Conservation (phyloP, 2,329 filamentous ascomycete species). For the Achaetomium macrosporum region DNA sequence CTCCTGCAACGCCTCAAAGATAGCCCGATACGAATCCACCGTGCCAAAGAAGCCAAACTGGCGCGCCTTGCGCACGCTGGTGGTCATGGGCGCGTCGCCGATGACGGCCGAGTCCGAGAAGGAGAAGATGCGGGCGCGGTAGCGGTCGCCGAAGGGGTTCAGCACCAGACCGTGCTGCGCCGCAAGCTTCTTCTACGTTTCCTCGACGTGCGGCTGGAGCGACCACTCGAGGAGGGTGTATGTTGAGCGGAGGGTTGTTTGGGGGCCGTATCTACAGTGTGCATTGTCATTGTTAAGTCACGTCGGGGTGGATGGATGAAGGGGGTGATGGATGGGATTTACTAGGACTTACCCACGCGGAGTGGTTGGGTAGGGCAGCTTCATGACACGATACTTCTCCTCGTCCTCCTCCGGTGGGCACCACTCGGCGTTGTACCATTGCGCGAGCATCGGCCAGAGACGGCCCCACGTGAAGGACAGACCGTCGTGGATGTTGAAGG, state of each 20-base stretch:
- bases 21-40: constrained; percentile 29
- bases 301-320: neutral
- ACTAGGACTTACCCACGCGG: constrained; percentile 10
- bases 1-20: constrained; percentile 20
- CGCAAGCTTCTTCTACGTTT: constrained; percentile 41
- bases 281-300: too few species aligned
- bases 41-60: constrained; percentile 31
- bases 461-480: constrained; percentile 41
- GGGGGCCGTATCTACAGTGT: constrained; percentile 37
- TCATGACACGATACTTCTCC: constrained; percentile 10
- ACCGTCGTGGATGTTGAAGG: constrained; percentile 45
- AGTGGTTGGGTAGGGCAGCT: constrained; percentile 13
- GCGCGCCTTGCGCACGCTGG: constrained; percentile 28
- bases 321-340: too few species aligned
- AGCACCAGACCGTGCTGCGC: constrained; percentile 35
- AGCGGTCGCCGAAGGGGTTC: constrained; percentile 39
- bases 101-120: constrained; percentile 32
- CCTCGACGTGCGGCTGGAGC: constrained; percentile 35
- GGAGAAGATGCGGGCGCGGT: constrained; percentile 40
- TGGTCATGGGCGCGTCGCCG: constrained; percentile 21
- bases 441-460: constrained; percentile 42
- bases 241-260: constrained; percentile 31
- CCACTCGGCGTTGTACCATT: constrained; percentile 38
- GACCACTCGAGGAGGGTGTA: constrained; percentile 44
- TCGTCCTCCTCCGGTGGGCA: constrained; percentile 26